Evolutionary conservation across 345 rosid species (phyloP), one percentile per base, ranked within the genome.

Genomic region (Aethionema arabicum): DNA sequence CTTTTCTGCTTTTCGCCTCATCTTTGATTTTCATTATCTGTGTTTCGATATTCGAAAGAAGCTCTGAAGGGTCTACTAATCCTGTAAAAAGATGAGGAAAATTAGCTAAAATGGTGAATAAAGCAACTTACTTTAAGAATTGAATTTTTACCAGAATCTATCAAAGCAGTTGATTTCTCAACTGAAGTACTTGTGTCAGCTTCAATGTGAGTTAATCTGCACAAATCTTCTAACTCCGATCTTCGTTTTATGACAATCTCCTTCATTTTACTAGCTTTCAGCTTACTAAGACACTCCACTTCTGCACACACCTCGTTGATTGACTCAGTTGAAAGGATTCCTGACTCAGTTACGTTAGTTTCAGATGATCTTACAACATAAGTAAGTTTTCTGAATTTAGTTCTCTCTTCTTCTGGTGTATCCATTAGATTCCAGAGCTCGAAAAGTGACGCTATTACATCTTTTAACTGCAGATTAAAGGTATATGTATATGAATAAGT

Each of bases 401-500:
- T 76, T 73, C 68, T 82, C 69, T 87, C 97, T 61, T 75, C 82
- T 41, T 74, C 65, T 11, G 95, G 83, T 11, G 97, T 79, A 70
- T 87, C 97, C 97, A 90, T 90, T 80, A 90, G 74, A 65, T 79
- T 85, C 97, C 95, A 90, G 35, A 90, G 90, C 71, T 87, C 95
- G 65, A 76, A 83, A 38, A 90, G 76, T 5, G 80, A 74, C 6
- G 72, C 71, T 38, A 67, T 78, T 59, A 84, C 83, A 66, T 84
- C 86, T 74, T 78, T 93, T 69, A 93, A 75, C 99, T 92, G 82
- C 81, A 80, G 14, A 54, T 37, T 53, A 36, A 7, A 36, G 39
- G 8, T 31, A 16, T 14, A 44, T 41, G 38, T 30, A 10, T 41
- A 32, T 32, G 33, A 38, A 39, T 11, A 30, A 42, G 14, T 9